Evolutionary conservation across 148 eudicot species (phyloP).

Genomic region (Selenicereus undatus): DNA sequence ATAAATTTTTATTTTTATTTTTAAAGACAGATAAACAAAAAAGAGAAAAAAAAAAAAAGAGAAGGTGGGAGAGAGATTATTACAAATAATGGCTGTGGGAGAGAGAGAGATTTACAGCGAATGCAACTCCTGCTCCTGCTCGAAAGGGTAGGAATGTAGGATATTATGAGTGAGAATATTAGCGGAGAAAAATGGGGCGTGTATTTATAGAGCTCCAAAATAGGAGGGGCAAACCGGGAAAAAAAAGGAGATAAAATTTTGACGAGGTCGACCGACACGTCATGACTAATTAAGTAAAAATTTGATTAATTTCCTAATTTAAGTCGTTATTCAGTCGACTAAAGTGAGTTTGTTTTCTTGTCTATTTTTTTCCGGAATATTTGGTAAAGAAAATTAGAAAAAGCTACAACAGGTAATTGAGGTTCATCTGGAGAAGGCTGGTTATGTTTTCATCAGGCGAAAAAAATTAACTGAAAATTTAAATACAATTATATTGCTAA

Average conservation of each 20-base stretch:
- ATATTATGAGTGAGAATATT: not conserved
- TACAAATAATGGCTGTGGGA: not conserved
- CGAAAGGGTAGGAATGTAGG: not conserved
- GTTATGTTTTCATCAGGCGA: not conserved
- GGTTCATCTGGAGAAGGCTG: not conserved
- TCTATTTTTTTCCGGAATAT: too few species aligned
- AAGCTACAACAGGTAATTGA: not conserved
- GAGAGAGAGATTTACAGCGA: conserved; percentile 1
- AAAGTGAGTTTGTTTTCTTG: not conserved
- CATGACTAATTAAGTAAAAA: not conserved
- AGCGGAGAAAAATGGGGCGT: not conserved
- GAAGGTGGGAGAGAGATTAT: not conserved
- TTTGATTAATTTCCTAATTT: not conserved
- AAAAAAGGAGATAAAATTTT: not conserved
- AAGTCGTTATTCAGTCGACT: not conserved
- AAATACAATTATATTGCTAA: not conserved
- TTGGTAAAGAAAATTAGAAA: not conserved
- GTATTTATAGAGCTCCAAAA: not conserved
- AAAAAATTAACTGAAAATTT: not conserved
- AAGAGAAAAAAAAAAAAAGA: not conserved
- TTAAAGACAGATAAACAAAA: too few species aligned
- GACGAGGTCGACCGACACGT: conserved; percentile 4
- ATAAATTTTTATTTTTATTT: not conserved
- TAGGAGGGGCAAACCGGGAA: not conserved
- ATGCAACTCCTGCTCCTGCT: not conserved